Base-by-base conservation (phyloP, 2,329 filamentous ascomycete species). In the Botrytis elliptica region DNA sequence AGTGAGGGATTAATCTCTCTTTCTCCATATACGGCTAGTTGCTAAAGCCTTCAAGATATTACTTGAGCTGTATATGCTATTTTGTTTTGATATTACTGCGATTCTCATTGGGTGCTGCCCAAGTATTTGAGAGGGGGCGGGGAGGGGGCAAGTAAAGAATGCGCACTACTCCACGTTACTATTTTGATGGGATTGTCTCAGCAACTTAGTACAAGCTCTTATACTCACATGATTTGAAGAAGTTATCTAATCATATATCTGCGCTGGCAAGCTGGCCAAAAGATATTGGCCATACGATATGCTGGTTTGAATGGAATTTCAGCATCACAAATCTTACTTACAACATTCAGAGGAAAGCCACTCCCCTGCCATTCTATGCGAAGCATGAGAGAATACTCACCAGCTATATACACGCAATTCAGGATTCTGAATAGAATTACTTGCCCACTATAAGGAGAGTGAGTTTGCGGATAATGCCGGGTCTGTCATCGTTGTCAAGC, bases 191-290 rank as follows among this genome's bases (percentile, higher is more conserved):
- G 2, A n/a, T n/a, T 55, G 12, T 7, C 25, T 2, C 7, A 14
- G 25, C 14, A 55, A 55, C 12, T 16, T 12, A n/a, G n/a, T 6
- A 4, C 52, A 29, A 29, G 52, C 18, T 29, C 2, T 55, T 55
- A 16, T 33, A 57, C 14, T 57, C n/a, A 57, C 1, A 29, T 18
- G 2, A 4, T 2, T 29, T 0, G 14, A 29, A 18, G 18, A 18
- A 9, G n/a, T 1, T 18, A 8, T 4, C 8, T 4, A 16, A 5
- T 29, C 3, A 9, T 2, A 8, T 29, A 1, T 57, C 52, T 18
- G n/a, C 2, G n/a, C n/a, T 33, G 52, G 52, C 16, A 18, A 12
- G 52, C 3, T 18, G n/a, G 52, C n/a, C 52, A 29, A 9, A 18
- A 1, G 7, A 29, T 9, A 29, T 33, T 18, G n/a, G 52, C n/a